phyloP scores from a whole-genome alignment of 1,284 basidiomycete species.

The Trametes polyzona region DNA sequence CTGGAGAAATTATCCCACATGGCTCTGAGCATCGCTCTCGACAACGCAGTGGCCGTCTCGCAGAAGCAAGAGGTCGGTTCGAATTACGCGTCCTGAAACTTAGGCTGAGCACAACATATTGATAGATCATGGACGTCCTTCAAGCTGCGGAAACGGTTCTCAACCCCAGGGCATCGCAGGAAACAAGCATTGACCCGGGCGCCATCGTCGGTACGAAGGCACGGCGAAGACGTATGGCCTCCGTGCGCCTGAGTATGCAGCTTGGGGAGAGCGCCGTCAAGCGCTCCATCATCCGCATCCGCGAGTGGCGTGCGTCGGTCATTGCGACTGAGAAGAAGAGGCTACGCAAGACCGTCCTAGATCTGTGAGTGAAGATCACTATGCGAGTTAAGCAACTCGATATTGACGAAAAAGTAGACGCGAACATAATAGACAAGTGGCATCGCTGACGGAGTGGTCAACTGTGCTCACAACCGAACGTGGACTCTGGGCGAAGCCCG shows the following conservation, averaged over 20 bases:
- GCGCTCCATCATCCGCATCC: slow-evolving; percentile 62
- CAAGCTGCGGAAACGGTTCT: slow-evolving; percentile 56
- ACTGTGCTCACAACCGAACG: slow-evolving; percentile 67
- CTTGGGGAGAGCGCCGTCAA: slow-evolving; percentile 63
- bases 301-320: slow-evolving; percentile 74
- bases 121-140: slow-evolving; percentile 60
- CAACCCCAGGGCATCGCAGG: slow-evolving; percentile 48
- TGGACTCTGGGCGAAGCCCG: slow-evolving; percentile 76
- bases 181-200: slow-evolving; percentile 53
- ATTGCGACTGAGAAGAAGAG: slow-evolving; percentile 69
- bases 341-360: slow-evolving; percentile 69
- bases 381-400: background rate
- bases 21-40: slow-evolving; percentile 65
- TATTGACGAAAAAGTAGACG: slow-evolving; percentile 45
- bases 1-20: slow-evolving; percentile 72
- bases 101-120: background rate
- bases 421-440: slow-evolving; percentile 72
- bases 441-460: slow-evolving; percentile 61
- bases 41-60: slow-evolving; percentile 55
- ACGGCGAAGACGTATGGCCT: slow-evolving; percentile 55
- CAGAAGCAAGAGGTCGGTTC: slow-evolving; percentile 69
- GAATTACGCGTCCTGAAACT: background rate
- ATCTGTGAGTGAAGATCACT: slow-evolving; percentile 53
- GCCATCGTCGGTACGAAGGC: slow-evolving; percentile 53
- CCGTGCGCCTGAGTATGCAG: slow-evolving; percentile 61